Evolutionary conservation across 2,329 filamentous ascomycete species (phyloP), one percentile per base, ranked within the genome.

Genomic region (Fusarium mangiferae): DNA sequence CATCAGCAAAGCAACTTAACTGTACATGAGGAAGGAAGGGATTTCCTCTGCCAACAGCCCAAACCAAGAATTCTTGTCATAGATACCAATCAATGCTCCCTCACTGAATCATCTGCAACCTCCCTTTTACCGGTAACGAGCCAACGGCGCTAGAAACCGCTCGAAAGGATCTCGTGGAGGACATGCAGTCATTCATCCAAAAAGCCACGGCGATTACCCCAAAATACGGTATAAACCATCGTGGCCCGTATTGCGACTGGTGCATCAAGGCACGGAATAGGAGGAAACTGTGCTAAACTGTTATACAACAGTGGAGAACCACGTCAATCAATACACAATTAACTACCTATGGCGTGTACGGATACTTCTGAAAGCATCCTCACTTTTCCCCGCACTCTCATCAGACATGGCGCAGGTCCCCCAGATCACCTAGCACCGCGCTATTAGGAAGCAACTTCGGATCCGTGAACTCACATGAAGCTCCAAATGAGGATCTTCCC

Each of bases 151-250:
- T 62, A 66, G 62, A 26, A 49, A 69, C 78, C 78, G 77, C 78
- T 78, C 78, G 72, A 79, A 79, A 66, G 78, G 78, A 79, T 68
- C 66, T 69, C 62, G 62, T 65, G 52, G 63, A 57, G 36, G 63
- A 30, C 35, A 72, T 63, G 51, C 28, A 22, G 35, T 45, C 59
- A 52, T 30, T 35, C 55, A 45, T 44, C 42, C 41, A 70, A 48
- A 51, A 41, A 30, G 52, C 24, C 28, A 52, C 46, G 35, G 28
- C 35, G 33, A 39, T 57, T 67, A 57, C 66, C 57, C 70, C 70
- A 74, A 74, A 60, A 67, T 70, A 55, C 52, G 61, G 70, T 71
- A 67, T 62, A 57, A 52, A 41, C 41, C 64, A 58, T 54, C 26
- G 41, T 46, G 49, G n/a, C 49, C 62, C 13, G 57, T 57, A 42